Conservation (phyloP, 2,329 filamentous ascomycete species). For the Alternaria postmessia region DNA sequence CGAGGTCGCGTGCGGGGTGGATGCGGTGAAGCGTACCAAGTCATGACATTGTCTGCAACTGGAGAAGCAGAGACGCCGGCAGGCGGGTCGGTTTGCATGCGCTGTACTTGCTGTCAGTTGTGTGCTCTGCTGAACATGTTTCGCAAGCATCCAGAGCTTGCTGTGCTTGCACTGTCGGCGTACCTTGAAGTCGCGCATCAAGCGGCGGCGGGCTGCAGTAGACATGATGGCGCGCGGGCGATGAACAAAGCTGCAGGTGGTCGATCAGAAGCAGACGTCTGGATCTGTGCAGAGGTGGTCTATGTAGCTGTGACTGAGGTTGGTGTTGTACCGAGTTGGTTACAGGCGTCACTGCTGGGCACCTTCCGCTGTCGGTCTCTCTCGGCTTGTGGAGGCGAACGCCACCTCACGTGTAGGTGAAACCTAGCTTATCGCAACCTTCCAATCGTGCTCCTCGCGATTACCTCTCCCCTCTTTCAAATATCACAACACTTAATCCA, state of each 20-base stretch:
- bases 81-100: slow-evolving; percentile 98
- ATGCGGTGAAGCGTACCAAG: slow-evolving; percentile 68
- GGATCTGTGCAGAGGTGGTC: neutral
- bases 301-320: slow-evolving; percentile 1
- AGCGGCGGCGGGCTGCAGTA: slow-evolving; percentile 89
- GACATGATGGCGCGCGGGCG: slow-evolving; percentile 67
- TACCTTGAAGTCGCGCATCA: slow-evolving; percentile 99
- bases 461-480: neutral
- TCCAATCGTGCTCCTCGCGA: neutral
- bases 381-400: slow-evolving; percentile 19
- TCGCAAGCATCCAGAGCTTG: slow-evolving; percentile 6
- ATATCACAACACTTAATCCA: neutral
- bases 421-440: slow-evolving; percentile 15
- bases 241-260: neutral
- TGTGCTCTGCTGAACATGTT: neutral
- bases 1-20: slow-evolving; percentile 39
- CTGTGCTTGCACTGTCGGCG: slow-evolving; percentile 41
- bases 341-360: slow-evolving; percentile 8
- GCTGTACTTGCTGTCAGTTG: slow-evolving; percentile 61
- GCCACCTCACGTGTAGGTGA: slow-evolving; percentile 23
- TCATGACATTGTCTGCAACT: slow-evolving; percentile 97
- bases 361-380: slow-evolving; percentile 13
- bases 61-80: slow-evolving; percentile 96
- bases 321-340: slow-evolving; percentile 16
- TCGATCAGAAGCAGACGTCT: neutral